These are phyloP conservation scores for Citrullus mucosospermus DNA, from an alignment of 306 rosid genomes.

Conservation along the genomic window DNA sequence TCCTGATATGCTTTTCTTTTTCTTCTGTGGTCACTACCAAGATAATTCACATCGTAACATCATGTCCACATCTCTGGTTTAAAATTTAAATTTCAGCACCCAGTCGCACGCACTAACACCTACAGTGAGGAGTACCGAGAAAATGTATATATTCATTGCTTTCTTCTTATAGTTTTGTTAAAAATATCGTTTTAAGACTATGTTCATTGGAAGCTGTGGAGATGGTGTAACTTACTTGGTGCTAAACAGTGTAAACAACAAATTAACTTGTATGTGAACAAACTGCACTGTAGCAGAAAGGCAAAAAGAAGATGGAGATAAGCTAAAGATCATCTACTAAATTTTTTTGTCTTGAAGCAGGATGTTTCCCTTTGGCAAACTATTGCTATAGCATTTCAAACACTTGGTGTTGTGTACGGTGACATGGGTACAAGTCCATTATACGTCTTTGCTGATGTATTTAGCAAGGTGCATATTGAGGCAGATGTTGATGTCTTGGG, in stretches of 20 bases:
- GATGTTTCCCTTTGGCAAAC: slow-evolving; percentile 53
- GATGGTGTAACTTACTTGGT: neutral
- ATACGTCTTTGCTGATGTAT: slow-evolving; percentile 86
- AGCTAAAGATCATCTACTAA: neutral
- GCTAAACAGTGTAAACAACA: neutral
- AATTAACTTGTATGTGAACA: neutral
- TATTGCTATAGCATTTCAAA: slow-evolving; percentile 65
- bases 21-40: neutral
- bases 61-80: neutral
- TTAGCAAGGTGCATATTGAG: slow-evolving; percentile 58
- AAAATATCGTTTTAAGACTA: neutral
- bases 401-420: slow-evolving; percentile 96
- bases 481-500: slow-evolving; percentile 80
- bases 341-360: slow-evolving; percentile 24
- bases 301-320: neutral
- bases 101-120: neutral
- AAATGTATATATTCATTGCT: neutral
- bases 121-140: neutral
- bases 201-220: neutral
- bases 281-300: neutral
- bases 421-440: slow-evolving; percentile 96
- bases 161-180: neutral
- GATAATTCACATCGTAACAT: neutral
- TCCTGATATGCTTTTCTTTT: neutral
- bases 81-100: neutral